Evolutionary conservation across 2,329 filamentous ascomycete genomes (phyloP), one percentile per base, ranked within the genome.

Genomic region (Zymoseptoria tritici): DNA sequence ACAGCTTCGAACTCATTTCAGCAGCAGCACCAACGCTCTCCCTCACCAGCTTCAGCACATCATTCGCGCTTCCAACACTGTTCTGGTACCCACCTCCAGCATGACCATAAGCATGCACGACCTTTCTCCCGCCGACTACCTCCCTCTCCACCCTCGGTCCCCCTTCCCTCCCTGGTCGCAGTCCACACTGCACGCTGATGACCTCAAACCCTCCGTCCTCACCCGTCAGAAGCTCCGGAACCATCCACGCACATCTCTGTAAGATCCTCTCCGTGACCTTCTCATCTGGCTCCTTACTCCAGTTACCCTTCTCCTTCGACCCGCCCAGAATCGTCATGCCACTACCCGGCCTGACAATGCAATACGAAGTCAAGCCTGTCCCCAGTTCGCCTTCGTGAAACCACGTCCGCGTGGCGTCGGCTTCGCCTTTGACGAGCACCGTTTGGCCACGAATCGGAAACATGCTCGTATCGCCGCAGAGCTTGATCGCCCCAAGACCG

Each of bases 51-150:
- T 53, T 61, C 50, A 69, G 42, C 3, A 70, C 67, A 57, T 66
- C 57, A 53, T 66, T 69, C 50, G 69, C 67, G 56, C 57, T 58
- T 5, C 71, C 71, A 16, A 72, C 58, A 16, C 68, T 71, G 54
- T 73, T 71, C 64, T 73, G 71, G 64, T 70, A 77, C 57, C 78
- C 78, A 50, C 73, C 77, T 2, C 77, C 77, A 21, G 72, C 74
- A 74, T 80, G 77, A 11, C 78, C 79, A 74, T 80, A 81, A 56
- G 72, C 69, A 74, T 80, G 78, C 46, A 79, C 73, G 9, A 79
- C 70, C 57, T 63, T 67, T 65, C 64, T 68, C 13, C 63, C 64
- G 3, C 65, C 69, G 11, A 71, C 67, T 21, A 64, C 67, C 62
- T 79, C 77, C 52, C 67, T 61, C 66, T 79, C 78, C 13, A 78